Conservation (phyloP, 2,329 filamentous ascomycete species). For the Saccharata proteae region DNA sequence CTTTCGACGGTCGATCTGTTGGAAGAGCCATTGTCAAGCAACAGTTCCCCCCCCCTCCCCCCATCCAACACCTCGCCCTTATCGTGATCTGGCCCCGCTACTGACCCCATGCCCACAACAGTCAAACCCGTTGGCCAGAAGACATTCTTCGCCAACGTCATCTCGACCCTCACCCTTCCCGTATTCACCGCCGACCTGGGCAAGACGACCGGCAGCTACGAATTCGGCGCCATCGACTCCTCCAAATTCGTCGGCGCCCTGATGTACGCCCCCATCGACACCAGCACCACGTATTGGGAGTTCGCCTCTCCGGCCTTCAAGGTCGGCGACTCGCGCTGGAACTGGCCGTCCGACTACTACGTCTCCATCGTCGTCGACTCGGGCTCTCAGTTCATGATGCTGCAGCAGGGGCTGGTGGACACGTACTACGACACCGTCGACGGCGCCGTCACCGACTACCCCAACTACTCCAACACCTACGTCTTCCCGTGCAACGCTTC, state of each 20-base stretch:
- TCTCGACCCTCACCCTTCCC: constrained; percentile 46
- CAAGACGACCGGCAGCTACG: constrained; percentile 51
- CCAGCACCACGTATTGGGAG: constrained; percentile 56
- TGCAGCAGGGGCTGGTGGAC: constrained; percentile 40
- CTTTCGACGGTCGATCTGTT: constrained; percentile 51
- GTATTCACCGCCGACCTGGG: constrained; percentile 61
- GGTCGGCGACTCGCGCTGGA: constrained; percentile 30
- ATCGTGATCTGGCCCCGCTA: constrained; percentile 8
- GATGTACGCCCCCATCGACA: constrained; percentile 49
- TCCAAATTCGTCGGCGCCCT: constrained; percentile 52
- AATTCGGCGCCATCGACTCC: constrained; percentile 59
- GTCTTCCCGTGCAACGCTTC: constrained; percentile 30
- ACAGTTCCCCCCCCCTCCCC: background rate
- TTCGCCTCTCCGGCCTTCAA: constrained; percentile 46
- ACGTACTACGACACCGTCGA: constrained; percentile 32
- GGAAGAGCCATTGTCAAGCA: constrained; percentile 43
- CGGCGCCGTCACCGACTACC: constrained; percentile 23
- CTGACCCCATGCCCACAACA: no score
- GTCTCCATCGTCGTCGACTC: constrained; percentile 22
- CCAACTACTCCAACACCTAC: constrained; percentile 29
- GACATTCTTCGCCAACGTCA: constrained; percentile 64
- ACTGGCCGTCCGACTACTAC: background rate
- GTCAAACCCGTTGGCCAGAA: constrained; percentile 50
- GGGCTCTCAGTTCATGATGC: constrained; percentile 52
- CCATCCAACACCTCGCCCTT: background rate